Evolutionary conservation across 192 early-diverging fungal genomes (phyloP), one percentile per base, ranked within the genome.

Genomic region (Podila clonocystis): DNA sequence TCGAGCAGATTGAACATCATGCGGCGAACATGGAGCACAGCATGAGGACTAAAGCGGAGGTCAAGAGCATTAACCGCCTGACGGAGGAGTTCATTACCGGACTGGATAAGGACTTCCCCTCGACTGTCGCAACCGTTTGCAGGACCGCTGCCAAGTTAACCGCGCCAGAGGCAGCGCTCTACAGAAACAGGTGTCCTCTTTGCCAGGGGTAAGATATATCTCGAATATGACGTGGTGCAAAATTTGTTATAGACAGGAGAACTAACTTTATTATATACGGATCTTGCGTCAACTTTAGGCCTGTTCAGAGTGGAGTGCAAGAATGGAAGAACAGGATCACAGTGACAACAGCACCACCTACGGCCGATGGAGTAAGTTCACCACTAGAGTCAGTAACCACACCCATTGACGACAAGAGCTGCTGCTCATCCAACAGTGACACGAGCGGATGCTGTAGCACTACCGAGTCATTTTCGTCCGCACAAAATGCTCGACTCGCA

Each of bases 111-210:
- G 93, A 93, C 61, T 98, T 95, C 74, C 90, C 93, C 3, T 94
- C 95, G 9, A 97, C 95, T 2, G 93, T 93, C 5, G 90, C 90
- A 31, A 98, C 95, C 1, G 91, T 98, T 12, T 88, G 90, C 33
- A 86, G 94, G 45, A 98, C 96, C 0, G 93, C 91, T 34, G 85
- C 87, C 33, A 97, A 96, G 72, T 77, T 97, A 31, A 88, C 88
- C 63, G 85, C 90, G 20, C 84, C 83, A 8, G 85, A 86, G 29
- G 85, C 84, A 15, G 74, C 78, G n/a, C 65, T 85, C 61, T 84
- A 83, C 4, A 38, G 75, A 1, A 69, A 77, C 36, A 86, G 78
- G 30, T 96, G 88, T 84, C 86, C 87, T 22, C 78, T 88, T 20
- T 96, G 95, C 82, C 85, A 76, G 60, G 89, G 80, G 96, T 95